A percentile compares a stretch with the other conserved stretches of the same genome.
These are phyloP conservation scores for Cryphonectria carpinicola DNA, from an alignment of 2,329 filamentous ascomycete genomes.

Conservation along the genomic window DNA sequence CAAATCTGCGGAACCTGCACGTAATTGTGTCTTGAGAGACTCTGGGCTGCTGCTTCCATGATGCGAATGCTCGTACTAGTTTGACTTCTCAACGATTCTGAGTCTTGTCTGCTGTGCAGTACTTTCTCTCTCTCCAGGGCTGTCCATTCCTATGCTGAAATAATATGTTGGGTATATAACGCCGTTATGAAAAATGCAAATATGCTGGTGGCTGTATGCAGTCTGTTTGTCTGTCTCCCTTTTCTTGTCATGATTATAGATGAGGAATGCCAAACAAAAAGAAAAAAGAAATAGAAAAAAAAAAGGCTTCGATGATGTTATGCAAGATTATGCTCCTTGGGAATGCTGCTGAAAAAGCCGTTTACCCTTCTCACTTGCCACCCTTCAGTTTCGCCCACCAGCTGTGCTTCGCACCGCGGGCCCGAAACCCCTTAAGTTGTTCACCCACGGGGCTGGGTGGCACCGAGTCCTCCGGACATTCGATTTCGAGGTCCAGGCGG, in stretches of 20 bases:
- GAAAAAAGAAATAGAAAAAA: too few species aligned
- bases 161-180: constrained; percentile 19
- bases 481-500: constrained; percentile 57
- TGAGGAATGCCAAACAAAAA: not conserved
- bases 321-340: not conserved
- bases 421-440: constrained; percentile 26
- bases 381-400: constrained; percentile 26
- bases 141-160: not conserved
- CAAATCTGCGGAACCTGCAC: not conserved
- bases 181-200: constrained; percentile 21
- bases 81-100: not conserved
- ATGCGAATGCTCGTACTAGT: not conserved
- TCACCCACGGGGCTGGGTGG: constrained; percentile 28
- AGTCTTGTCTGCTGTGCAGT: not conserved
- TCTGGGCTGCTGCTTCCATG: not conserved
- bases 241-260: not conserved
- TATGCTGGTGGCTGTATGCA: constrained; percentile 12
- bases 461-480: constrained; percentile 32
- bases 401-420: constrained; percentile 5
- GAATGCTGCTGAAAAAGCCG: not conserved
- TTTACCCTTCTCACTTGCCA: not conserved
- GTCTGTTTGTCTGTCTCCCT: not conserved
- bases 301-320: not conserved
- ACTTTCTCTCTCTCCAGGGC: not conserved
- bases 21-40: not conserved